Base-by-base conservation (phyloP, 83 land plant species). In the Diphasiastrum complanatum region DNA sequence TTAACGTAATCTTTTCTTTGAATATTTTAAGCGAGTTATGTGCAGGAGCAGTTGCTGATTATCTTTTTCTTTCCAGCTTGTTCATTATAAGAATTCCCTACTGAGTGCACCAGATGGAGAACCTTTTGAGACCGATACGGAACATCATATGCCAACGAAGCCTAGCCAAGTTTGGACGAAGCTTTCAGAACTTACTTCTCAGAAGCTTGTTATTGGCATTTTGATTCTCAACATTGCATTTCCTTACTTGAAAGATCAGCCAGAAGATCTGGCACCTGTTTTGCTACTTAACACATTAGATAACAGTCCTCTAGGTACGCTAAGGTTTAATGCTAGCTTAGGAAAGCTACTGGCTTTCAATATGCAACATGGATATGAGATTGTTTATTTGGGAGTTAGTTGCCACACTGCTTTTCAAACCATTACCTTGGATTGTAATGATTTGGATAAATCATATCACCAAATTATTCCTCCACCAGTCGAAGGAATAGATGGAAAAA, bases 161-260 rank as follows among this genome's bases (percentile, higher is more conserved):
- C 77, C 77, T 24, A 74, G 77, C 33, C 67, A 74, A 61, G 35
- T 74, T 10, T 74, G 77, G 77, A 67, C 72, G 18, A 62, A 64
- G 45, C 65, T 74, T 5, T 74, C 73, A 1, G 77, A 74, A 62
- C 40, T 74, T 4, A 74, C 77, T 24, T 65, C 68, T 28, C 66
- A 67, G 45, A 58, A 67, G 66, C 70, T 67, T 28, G 52, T 60
- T n/a, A 38, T 66, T 34, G 77, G 72, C 19, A 47, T 74, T 18
- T 35, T 74, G 23, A 20, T 67, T 20, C 27, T 74, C 4, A 52
- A 61, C 23, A 35, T 74, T 12, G 33, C 48, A 23, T 45, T 28
- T 2, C 72, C 73, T 18, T 70, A 59, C 37, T 45, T 68, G 6
- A 34, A 33, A 31, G 40, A 30, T 16, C 30, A 51, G 33, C 36